Base-by-base conservation (phyloP, 164 flowering plant genomes). In the Annona squamosa region DNA sequence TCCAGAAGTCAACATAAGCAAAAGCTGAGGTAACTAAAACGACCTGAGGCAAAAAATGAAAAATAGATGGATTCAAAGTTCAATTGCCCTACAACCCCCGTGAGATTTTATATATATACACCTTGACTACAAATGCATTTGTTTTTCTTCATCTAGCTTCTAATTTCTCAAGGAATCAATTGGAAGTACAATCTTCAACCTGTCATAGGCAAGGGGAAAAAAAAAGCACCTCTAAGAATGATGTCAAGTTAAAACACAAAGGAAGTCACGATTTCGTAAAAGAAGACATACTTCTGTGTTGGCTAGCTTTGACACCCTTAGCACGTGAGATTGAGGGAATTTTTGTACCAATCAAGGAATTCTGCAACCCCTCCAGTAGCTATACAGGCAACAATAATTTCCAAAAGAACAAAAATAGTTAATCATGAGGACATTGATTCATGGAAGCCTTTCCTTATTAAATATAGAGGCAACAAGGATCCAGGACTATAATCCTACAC, bases 331-430 rank as follows among this genome's bases (percentile, higher is more conserved):
- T 70, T 3, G 75, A 13, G 44, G 84, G 79, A 48, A 80, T 73
- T 73, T 82, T 82, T 45, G 84, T 62, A 47, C 74, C 69, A 7
- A 64, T 82, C 43, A 78, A 67, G 48, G 84, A 77, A 67, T 82
- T 80, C 46, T 82, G 82, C 37, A 82, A 41, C 5, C 84, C 84
- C 76, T 82, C 84, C 62, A 82, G 73, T 52, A 82, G 76, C 84
- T 82, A 81, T 48, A 74, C 9, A 52, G 41, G 44, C 63, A 74
- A 44, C 10, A 73, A 59, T 63, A 63, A 17, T 19, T 42, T 52
- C 59, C n/a, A 66, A 10, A 44, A 47, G 42, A 5, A 66, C 18
- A 19, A 42, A 26, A 26, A 26, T 26, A 26, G 37, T 26, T 26
- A 26, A 26, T 26, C 37, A 26, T 26, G 37, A 26, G 37, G 37